Base-by-base conservation (phyloP, 495 filamentous ascomycete species). In the Platismatia glauca region DNA sequence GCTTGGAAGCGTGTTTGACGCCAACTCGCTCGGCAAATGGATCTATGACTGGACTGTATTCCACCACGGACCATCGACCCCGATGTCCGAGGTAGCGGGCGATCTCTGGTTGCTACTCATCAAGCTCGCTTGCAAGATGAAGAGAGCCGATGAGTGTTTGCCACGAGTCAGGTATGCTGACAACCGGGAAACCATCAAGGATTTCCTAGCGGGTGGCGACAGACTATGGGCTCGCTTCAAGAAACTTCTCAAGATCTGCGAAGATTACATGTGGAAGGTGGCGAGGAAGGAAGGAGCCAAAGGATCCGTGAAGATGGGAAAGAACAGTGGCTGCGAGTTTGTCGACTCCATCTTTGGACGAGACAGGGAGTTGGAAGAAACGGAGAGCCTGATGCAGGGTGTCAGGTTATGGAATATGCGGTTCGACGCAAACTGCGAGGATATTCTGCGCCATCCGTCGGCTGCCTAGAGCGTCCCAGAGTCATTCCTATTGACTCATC, bases 1-100 rank as follows among this genome's bases (percentile, higher is more conserved):
- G 8, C 82, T 97, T 12, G 94, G 94, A 48, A 95, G 89, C 71
- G 94, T 97, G 53, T 98, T 97, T 71, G 95, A 97, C 70, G 89
- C 94, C 73, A 96, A 96, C 81, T 95, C 90, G 27, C 82, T 98
- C 20, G 94, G 94, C 70, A 96, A 96, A 75, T 98, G 94, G 94
- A 93, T 98, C 72, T 98, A 96, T 78, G 95, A 98, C 81, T 98
- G 94, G 94, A 97, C 94, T 37, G 90, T 97, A 63, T 97, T 90
- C 77, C 86, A 88, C 73, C 88, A 95, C 66, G 91, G 91, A 46
- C 82, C 90, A 15, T 84, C 83, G 34, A 90, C 90, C 5, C 90
- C 94, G 64, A 91, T 96, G 72, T 84, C 91, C 46, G 91, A 96
- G 63, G 86, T 96, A 71, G 92, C 94, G 24, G 94, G 94, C 70